These are phyloP conservation scores for Epichloe uncinata DNA, from an alignment of 2,329 filamentous ascomycete species.

Conservation along the genomic window DNA sequence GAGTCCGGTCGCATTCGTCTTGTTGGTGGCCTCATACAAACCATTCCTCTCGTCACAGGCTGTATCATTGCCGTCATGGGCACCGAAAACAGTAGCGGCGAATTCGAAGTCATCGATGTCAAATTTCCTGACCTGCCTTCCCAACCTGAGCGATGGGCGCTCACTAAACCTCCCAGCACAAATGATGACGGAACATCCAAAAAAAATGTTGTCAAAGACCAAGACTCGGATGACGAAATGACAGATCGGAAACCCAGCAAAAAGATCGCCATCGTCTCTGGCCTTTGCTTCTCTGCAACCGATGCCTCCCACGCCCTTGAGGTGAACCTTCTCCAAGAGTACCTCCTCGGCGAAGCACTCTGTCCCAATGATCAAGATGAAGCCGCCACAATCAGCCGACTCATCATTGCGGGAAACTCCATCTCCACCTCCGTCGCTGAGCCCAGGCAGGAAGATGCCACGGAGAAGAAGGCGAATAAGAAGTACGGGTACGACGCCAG, in stretches of 20 bases:
- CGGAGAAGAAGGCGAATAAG: constrained; percentile 42
- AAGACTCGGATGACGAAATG: constrained; percentile 41
- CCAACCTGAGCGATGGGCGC: constrained; percentile 69
- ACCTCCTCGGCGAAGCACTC: constrained; percentile 69
- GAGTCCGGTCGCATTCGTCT: constrained; percentile 81
- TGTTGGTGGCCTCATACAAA: constrained; percentile 54
- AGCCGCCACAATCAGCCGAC: constrained; percentile 58
- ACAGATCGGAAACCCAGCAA: constrained; percentile 28
- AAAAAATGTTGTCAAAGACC: constrained; percentile 24
- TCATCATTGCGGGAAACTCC: constrained; percentile 88
- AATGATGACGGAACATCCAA: constrained; percentile 19
- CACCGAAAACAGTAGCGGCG: constrained; percentile 81
- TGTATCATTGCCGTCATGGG: constrained; percentile 91
- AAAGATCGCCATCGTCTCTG: constrained; percentile 77
- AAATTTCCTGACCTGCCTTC: constrained; percentile 76
- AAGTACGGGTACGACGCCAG: constrained; percentile 93
- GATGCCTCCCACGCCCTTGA: constrained; percentile 59
- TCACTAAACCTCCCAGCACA: constrained; percentile 34
- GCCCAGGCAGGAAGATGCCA: constrained; percentile 24
- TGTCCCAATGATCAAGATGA: constrained; percentile 44
- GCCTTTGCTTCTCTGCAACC: constrained; percentile 67
- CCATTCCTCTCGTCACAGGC: constrained; percentile 71
- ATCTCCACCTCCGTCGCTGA: constrained; percentile 48
- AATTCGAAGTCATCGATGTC: constrained; percentile 84
- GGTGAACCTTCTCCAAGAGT: constrained; percentile 71